Evolutionary conservation across 768 basidiomycete species (phyloP), one percentile per base, ranked within the genome.

Genomic region (Boletus huronensis): DNA sequence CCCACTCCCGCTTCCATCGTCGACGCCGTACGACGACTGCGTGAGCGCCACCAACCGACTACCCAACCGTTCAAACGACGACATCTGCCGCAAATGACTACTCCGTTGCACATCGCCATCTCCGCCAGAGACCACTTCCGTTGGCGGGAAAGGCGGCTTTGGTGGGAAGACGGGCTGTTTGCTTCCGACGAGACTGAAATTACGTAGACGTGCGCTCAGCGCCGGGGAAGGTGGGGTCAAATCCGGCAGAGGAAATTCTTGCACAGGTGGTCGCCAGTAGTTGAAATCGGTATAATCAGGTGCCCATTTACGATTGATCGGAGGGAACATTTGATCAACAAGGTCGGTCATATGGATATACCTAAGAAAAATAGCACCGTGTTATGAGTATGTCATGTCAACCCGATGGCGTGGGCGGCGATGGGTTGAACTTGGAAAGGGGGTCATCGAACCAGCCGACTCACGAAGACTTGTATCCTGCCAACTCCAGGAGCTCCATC

Each of bases 241-340:
- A 66, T 91, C 88, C 0, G 95, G 95, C 3, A 94, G 77, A 5
- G 85, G 74, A 54, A 87, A 86, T 1, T 92, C 88, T 48, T 82
- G 83, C 13, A 98, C 75, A 0, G 92, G 86, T 0, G 81, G 60
- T 59, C 93, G 88, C 97, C 97, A 99, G 67, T 83, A 99, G 66
- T 96, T 98, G 79, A 97, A 94, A 70, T 98, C 96, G 1, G 95
- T 97, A 69, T 82, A 99, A 67, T 95, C 94, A 1, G 90, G 84
- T 13, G 87, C 81, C 82, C 86, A 88, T 67, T 91, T 92, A 48
- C 87, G 83, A 67, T 93, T 82, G 52, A 98, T 93, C 0, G 96
- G 93, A 32, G 97, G 97, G 77, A 99, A 99, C 87, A 97, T 95
- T 72, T 97, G 95, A 74, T 99, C 95, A 16, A 99, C 97, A n/a